Evolutionary conservation across 768 basidiomycete species (phyloP).

Genomic region (Tulasnella sp.): DNA sequence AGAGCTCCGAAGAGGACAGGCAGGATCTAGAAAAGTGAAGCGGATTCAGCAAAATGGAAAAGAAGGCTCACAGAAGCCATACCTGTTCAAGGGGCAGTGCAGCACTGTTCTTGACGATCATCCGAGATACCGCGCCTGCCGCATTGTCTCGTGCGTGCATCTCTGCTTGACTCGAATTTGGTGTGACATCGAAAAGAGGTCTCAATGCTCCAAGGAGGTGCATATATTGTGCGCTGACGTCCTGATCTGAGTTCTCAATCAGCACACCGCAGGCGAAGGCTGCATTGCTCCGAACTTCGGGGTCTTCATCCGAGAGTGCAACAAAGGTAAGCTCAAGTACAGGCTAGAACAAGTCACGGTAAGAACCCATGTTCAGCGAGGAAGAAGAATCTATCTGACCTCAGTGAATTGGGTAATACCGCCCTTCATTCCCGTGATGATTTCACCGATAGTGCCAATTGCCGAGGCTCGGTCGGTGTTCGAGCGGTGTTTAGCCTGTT

Average conservation of each 20-base stretch:
- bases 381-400: conserved; percentile 7
- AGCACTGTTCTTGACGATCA: conserved; percentile 64
- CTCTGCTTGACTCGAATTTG: conserved; percentile 47
- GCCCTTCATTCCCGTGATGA: conserved; percentile 81
- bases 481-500: conserved; percentile 77
- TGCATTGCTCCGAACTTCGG: conserved; percentile 93
- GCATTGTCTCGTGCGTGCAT: conserved; percentile 94
- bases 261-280: conserved; percentile 89
- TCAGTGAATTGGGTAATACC: conserved; percentile 77
- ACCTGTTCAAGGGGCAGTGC: conserved; percentile 64
- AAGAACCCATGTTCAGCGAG: neutral
- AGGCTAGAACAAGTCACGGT: conserved; percentile 23
- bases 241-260: conserved; percentile 69
- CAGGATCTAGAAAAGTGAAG: conserved; percentile 45
- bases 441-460: conserved; percentile 88
- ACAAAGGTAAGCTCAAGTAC: conserved; percentile 74
- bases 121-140: conserved; percentile 79
- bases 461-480: conserved; percentile 85
- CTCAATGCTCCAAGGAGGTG: conserved; percentile 65
- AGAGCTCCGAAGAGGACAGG: conserved; percentile 71
- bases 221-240: conserved; percentile 71
- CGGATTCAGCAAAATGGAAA: neutral
- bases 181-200: conserved; percentile 59
- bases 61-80: conserved; percentile 2
- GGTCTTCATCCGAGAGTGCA: conserved; percentile 68